These are phyloP conservation scores for Salmacisia buchloeana DNA, from an alignment of 1,284 basidiomycete genomes.

Conservation along the genomic window DNA sequence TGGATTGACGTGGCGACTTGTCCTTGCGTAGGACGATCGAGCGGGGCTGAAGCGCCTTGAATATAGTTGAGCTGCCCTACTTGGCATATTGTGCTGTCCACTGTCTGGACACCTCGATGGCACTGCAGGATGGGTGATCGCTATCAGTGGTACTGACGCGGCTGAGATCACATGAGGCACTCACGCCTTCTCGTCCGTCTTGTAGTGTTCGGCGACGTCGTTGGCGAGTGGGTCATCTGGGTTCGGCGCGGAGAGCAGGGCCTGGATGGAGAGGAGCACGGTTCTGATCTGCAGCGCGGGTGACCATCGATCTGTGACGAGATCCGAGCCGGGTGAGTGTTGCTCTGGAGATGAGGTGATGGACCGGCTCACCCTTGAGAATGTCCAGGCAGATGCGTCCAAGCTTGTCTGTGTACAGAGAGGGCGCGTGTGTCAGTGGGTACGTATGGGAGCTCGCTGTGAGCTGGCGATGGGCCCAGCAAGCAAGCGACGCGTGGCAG, in stretches of 20 bases:
- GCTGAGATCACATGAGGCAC: constrained; percentile 71
- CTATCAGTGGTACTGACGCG: constrained; percentile 7
- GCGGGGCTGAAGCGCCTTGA: too few species aligned
- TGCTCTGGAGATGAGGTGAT: background rate
- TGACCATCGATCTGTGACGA: constrained; percentile 84
- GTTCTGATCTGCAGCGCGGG: constrained; percentile 97
- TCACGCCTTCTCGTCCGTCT: constrained; percentile 89
- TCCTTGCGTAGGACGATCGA: too few species aligned
- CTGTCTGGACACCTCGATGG: constrained; percentile 43
- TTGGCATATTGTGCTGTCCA: constrained; percentile 44
- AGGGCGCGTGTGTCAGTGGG: background rate
- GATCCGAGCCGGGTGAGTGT: background rate
- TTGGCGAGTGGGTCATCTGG: constrained; percentile 97
- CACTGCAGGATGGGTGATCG: constrained; percentile 19
- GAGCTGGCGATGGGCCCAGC: background rate
- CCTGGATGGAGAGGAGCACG: constrained; percentile 92
- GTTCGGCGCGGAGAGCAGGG: constrained; percentile 88
- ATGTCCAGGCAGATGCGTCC: constrained; percentile 97
- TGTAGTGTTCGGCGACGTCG: constrained; percentile 92
- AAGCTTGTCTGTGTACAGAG: constrained; percentile 70
- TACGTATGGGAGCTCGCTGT: background rate
- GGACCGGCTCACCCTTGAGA: constrained; percentile 65
- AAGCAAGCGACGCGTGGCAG: background rate
- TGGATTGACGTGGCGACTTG: too few species aligned
- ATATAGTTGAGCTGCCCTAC: background rate